Conservation (phyloP, 352 stramenopile genomes). For the Globisporangium nunn region DNA sequence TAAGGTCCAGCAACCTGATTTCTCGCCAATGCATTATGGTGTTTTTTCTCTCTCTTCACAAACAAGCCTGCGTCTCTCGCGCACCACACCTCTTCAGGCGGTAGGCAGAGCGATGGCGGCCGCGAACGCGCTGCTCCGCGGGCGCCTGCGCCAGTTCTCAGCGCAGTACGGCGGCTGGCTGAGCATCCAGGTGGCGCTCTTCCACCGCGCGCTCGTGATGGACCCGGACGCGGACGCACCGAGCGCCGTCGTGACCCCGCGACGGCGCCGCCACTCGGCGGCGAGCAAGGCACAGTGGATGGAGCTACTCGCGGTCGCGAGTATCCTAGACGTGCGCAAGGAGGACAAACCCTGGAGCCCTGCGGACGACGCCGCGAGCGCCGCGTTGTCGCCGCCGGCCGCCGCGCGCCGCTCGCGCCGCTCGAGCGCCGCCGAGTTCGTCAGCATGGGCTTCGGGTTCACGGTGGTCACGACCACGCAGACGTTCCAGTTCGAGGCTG, state of each 20-base stretch:
- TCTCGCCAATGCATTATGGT: neutral
- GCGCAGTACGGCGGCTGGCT: slow-evolving; percentile 48
- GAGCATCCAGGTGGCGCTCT: slow-evolving; percentile 34
- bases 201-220: slow-evolving; percentile 40
- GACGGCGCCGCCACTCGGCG: slow-evolving; percentile 37
- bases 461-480: slow-evolving; percentile 24
- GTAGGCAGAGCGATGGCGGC: slow-evolving; percentile 8
- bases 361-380: slow-evolving; percentile 11
- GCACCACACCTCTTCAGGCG: too few species aligned
- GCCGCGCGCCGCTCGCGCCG: slow-evolving; percentile 14
- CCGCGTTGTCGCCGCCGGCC: slow-evolving; percentile 5
- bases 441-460: slow-evolving; percentile 26
- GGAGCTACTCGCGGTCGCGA: slow-evolving; percentile 31
- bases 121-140: slow-evolving; percentile 34
- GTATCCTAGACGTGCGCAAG: slow-evolving; percentile 27
- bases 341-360: slow-evolving; percentile 16
- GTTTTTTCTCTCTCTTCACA: neutral
- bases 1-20: too few species aligned
- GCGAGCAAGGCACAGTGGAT: slow-evolving; percentile 32
- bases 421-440: slow-evolving; percentile 13
- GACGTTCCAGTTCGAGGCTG: slow-evolving; percentile 33
- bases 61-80: neutral
- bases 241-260: slow-evolving; percentile 24
- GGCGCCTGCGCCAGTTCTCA: slow-evolving; percentile 39
- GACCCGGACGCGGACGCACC: slow-evolving; percentile 31